Percentiles rank a stretch among this genome's conserved stretches.
Evolutionary conservation across 306 rosid species (phyloP).

Genomic region (Macrotyloma uniflorum): DNA sequence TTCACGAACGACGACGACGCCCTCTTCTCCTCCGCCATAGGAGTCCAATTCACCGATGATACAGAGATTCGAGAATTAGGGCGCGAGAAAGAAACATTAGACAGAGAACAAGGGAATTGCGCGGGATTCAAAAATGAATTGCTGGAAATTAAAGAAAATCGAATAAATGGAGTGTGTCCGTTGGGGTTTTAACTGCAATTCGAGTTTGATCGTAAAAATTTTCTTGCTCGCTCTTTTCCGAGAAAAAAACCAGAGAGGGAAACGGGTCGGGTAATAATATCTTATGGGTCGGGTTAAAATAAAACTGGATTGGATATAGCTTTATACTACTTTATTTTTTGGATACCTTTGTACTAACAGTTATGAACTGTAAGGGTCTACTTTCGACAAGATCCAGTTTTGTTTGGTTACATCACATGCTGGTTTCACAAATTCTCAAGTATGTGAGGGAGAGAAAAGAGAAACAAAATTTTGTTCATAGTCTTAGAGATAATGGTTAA

Average conservation of each 20-base stretch:
- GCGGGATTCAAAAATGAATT: conserved; percentile 51
- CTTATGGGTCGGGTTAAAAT: neutral
- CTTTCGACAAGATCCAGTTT: neutral
- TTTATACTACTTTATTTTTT: neutral
- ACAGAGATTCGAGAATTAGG: conserved; percentile 47
- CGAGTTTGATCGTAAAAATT: conserved; percentile 41
- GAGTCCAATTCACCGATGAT: neutral
- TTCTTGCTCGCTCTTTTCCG: conserved; percentile 52
- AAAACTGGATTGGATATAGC: neutral
- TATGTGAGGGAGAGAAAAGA: neutral
- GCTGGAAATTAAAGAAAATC: conserved; percentile 14
- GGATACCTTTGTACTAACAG: neutral
- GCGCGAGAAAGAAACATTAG: conserved; percentile 34
- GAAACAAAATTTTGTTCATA: neutral
- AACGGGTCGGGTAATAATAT: conserved; percentile 41
- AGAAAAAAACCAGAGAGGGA: conserved; percentile 49
- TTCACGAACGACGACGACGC: conserved; percentile 70
- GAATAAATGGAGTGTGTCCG: conserved; percentile 8
- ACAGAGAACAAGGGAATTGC: conserved; percentile 31
- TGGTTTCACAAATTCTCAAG: neutral
- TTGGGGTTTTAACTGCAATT: conserved; percentile 51
- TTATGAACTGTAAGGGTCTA: neutral
- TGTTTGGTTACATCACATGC: neutral
- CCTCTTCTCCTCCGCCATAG: conserved; percentile 77
- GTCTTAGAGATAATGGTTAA: too few species aligned